Conservation (phyloP, 768 basidiomycete species). For the Gloeophyllum trabeum region DNA sequence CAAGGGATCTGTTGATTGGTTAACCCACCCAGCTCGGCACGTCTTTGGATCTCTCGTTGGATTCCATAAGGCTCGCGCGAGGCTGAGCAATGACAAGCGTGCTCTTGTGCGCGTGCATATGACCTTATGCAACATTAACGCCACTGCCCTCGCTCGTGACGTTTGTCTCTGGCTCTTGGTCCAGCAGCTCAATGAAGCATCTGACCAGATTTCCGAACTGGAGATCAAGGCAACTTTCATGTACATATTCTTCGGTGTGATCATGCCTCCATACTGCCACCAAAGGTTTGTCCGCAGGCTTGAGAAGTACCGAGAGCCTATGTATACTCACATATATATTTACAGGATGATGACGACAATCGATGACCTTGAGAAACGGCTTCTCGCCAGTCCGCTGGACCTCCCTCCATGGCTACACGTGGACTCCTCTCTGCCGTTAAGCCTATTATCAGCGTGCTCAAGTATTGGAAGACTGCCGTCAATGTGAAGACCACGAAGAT, state of each 20-base stretch:
- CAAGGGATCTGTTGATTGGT: background rate
- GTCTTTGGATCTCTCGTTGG: constrained; percentile 7
- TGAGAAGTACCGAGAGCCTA: background rate
- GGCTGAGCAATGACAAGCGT: constrained; percentile 1
- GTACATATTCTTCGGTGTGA: background rate
- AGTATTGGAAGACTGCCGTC: background rate
- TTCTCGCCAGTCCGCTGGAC: constrained; percentile 3
- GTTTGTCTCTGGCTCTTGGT: constrained; percentile 8
- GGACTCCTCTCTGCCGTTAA: constrained; percentile 1
- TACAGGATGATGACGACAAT: constrained; percentile 5
- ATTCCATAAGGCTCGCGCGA: constrained; percentile 2
- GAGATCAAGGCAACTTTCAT: constrained; percentile 5
- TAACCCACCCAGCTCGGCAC: constrained; percentile 3
- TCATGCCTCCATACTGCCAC: constrained; percentile 4
- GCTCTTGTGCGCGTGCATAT: constrained; percentile 4
- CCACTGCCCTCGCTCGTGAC: constrained; percentile 8
- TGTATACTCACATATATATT: too few relatives aligned
- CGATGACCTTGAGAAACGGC: constrained; percentile 1
- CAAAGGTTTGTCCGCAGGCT: constrained; percentile 1
- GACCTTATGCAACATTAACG: constrained; percentile 11
- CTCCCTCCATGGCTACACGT: constrained; percentile 10
- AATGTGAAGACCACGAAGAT: background rate
- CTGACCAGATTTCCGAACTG: background rate
- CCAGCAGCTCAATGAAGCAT: constrained; percentile 3
- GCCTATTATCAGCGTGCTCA: background rate